These are phyloP conservation scores for Aspergillus fumigatiaffinis DNA, from an alignment of 2,329 filamentous ascomycete species.

Conservation along the genomic window DNA sequence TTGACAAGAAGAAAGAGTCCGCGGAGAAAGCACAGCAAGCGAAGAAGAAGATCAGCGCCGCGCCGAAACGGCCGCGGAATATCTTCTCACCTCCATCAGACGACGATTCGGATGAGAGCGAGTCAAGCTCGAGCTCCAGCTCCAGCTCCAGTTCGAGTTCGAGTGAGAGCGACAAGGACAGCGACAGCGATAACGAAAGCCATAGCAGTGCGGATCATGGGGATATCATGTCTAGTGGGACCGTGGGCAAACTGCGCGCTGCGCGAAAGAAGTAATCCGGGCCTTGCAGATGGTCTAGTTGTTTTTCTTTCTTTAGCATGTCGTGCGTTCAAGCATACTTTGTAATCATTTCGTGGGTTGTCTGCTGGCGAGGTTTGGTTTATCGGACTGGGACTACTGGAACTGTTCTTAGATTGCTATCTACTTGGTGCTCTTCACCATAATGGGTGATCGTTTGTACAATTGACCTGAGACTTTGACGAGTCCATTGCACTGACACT, in stretches of 20 bases:
- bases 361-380: not conserved
- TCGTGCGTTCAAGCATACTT: not conserved
- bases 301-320: not conserved
- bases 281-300: not conserved
- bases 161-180: conserved; percentile 10
- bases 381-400: not conserved
- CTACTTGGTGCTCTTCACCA: not conserved
- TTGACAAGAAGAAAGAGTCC: conserved; percentile 7
- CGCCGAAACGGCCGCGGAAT: not conserved
- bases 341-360: not conserved
- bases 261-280: conserved; percentile 1
- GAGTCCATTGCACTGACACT: not conserved
- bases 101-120: conserved; percentile 12
- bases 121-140: not conserved
- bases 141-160: not conserved
- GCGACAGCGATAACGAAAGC: conserved; percentile 10
- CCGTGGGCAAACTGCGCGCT: conserved; percentile 10
- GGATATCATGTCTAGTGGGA: conserved; percentile 22
- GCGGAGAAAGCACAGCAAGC: conserved; percentile 3
- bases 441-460: not conserved
- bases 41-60: not conserved
- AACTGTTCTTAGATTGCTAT: not conserved
- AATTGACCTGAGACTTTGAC: not conserved
- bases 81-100: conserved; percentile 13
- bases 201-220: conserved; percentile 14